phyloP scores from a whole-genome alignment of 805 yeast genomes.

The Lachancea quebecensis region DNA sequence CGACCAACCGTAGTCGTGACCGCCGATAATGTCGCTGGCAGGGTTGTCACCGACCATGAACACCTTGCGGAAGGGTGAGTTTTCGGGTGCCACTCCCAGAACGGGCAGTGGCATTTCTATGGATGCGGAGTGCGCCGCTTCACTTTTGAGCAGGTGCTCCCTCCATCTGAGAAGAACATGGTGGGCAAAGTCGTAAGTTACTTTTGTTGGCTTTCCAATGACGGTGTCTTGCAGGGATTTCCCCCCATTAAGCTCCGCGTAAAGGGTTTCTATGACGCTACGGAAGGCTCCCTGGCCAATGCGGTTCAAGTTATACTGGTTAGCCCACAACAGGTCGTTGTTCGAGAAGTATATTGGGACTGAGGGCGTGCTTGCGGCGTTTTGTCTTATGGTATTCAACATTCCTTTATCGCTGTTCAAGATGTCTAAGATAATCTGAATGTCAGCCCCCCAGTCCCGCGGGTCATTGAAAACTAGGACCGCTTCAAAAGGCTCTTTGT shows the following conservation, averaged over 20 bases:
- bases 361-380: slow-evolving; percentile 38
- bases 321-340: slow-evolving; percentile 83
- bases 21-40: slow-evolving; percentile 86
- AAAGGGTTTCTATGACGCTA: slow-evolving; percentile 52
- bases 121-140: slow-evolving; percentile 4
- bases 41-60: slow-evolving; percentile 98
- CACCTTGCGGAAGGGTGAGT: slow-evolving; percentile 49
- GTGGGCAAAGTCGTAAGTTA: slow-evolving; percentile 81
- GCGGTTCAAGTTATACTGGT: slow-evolving; percentile 67
- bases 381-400: slow-evolving; percentile 51
- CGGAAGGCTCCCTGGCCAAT: slow-evolving; percentile 91
- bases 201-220: slow-evolving; percentile 74
- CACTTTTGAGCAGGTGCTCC: slow-evolving; percentile 28
- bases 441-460: slow-evolving; percentile 78
- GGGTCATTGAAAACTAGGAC: slow-evolving; percentile 84
- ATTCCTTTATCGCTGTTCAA: slow-evolving; percentile 56
- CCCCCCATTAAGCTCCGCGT: slow-evolving; percentile 45
- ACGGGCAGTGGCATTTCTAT: slow-evolving; percentile 35
- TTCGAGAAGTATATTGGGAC: slow-evolving; percentile 76
- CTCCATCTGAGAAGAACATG: slow-evolving; percentile 54
- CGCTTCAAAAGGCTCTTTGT: slow-evolving; percentile 53
- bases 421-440: slow-evolving; percentile 69
- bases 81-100: slow-evolving; percentile 36
- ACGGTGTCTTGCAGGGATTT: slow-evolving; percentile 44
- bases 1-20: slow-evolving; percentile 82